Percentiles rank a stretch among this genome's conserved stretches.
phyloP scores from a whole-genome alignment of 305 asterid species.

The Solanum aculeatissimum region DNA sequence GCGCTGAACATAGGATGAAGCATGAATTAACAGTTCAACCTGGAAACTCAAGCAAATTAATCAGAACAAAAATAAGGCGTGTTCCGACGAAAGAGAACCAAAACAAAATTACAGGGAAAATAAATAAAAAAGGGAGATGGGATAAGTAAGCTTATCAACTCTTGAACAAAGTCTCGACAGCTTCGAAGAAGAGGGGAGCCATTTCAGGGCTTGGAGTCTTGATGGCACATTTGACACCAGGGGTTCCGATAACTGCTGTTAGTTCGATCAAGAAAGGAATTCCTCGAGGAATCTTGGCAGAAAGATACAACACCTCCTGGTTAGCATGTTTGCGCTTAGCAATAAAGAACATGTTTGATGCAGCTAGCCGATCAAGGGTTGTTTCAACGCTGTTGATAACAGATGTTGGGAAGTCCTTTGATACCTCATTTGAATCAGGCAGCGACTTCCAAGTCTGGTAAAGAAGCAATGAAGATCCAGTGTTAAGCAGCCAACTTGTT shows the following conservation, averaged over 20 bases:
- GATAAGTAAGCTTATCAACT: slow-evolving; percentile 18
- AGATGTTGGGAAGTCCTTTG: slow-evolving; percentile 43
- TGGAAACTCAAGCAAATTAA: background rate
- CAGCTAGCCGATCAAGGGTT: slow-evolving; percentile 60
- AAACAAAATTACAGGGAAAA: background rate
- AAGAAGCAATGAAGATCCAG: background rate
- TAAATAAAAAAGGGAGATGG: background rate
- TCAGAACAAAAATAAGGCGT: background rate
- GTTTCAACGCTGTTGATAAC: slow-evolving; percentile 60
- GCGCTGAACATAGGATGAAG: background rate
- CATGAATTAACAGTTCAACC: slow-evolving; percentile 1
- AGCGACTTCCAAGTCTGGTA: slow-evolving; percentile 96
- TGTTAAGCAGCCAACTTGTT: background rate
- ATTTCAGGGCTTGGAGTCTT: slow-evolving; percentile 85
- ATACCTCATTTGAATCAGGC: slow-evolving; percentile 88
- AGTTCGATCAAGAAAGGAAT: slow-evolving; percentile 85
- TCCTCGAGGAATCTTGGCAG: slow-evolving; percentile 79
- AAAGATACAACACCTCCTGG: slow-evolving; percentile 91
- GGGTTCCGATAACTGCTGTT: slow-evolving; percentile 61
- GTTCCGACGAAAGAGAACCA: background rate
- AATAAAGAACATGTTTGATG: slow-evolving; percentile 81
- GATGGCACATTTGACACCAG: slow-evolving; percentile 90
- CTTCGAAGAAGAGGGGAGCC: slow-evolving; percentile 87
- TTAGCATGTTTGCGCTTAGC: slow-evolving; percentile 90
- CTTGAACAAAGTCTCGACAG: slow-evolving; percentile 53